phyloP scores from a whole-genome alignment of 164 flowering plant genomes.

The Liriodendron chinense region DNA sequence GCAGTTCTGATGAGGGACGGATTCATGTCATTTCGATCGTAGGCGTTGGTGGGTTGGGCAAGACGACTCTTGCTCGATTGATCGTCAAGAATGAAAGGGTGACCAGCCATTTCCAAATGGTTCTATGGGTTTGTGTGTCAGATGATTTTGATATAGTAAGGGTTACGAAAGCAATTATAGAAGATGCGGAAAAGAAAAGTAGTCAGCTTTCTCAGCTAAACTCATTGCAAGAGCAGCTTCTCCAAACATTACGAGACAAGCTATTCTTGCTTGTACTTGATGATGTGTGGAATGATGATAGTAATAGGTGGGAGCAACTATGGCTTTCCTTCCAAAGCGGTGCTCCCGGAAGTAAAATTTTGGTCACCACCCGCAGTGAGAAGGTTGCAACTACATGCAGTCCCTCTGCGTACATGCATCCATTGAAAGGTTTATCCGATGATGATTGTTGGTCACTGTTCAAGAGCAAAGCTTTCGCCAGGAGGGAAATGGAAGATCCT shows the following conservation, averaged over 20 bases:
- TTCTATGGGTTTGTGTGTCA: conserved; percentile 7
- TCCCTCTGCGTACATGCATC: background rate
- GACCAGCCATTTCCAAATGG: background rate
- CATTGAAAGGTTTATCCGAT: background rate
- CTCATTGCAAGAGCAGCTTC: background rate
- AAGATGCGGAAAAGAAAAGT: background rate
- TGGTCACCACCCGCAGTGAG: conserved; percentile 14
- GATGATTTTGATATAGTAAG: background rate
- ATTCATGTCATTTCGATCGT: no score
- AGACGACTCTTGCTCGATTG: no score
- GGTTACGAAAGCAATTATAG: background rate
- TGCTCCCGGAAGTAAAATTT: conserved; percentile 7
- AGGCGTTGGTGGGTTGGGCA: no score
- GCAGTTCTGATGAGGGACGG: no score
- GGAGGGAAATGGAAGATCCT: background rate
- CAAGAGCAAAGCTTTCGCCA: background rate
- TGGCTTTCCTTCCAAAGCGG: background rate
- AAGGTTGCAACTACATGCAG: background rate
- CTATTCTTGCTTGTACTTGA: background rate
- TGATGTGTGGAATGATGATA: background rate
- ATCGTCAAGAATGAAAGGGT: no score
- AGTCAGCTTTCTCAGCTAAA: background rate
- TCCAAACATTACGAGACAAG: background rate
- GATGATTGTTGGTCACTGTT: conserved; percentile 8
- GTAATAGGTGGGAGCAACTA: background rate